Evolutionary conservation across 495 filamentous ascomycete species (phyloP), one percentile per base, ranked within the genome.

Genomic region (Hypoxylon lienhwacheense): DNA sequence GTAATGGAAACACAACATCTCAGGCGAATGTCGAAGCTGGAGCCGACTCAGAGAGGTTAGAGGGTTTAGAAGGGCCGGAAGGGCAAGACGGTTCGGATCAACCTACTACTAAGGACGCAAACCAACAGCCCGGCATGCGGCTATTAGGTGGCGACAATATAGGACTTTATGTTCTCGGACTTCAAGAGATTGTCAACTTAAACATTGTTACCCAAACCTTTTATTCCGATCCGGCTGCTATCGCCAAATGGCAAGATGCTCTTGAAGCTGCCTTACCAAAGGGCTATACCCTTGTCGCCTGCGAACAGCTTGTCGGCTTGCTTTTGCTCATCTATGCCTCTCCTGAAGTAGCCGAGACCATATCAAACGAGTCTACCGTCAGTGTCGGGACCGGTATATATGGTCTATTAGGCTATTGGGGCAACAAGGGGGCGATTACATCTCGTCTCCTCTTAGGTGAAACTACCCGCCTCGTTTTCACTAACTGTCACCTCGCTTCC

Each of bases 151-250:
- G 72, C 6, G 79, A 84, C 11, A 85, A 91, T 47, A 77, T 96
- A 33, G 92, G 85, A 16, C 78, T 99, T 14, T 99, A 97, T 66
- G 90, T 89, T 7, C 74, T 98, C 4, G 91, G 89, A 1, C 71
- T 98, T 33, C 93, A 98, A 57, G 93, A 98, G 63, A 80, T 98
- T 29, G 86, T 97, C 17, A 90, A 96, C 70, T 73, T 98, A 40
- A 85, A 82, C 10, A 87, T 85, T 21, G 76, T 78, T 6, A 65
- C 70, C 25, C 77, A 76, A 47, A 81, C 80, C 52, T 70, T 84
- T 35, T 95, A 87, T 65, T 82, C 79, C 8, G 92, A 97, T 64
- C 79, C 85, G 1, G 72, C 72, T 5, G 74, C 84, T 3, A 79
- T 85, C 17, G 82, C 80, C 29, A 87, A 85, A 68, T 97, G 89